Evolutionary conservation across 495 filamentous ascomycete species (phyloP), one percentile per base, ranked within the genome.

Genomic region (Podospora tetraspora): DNA sequence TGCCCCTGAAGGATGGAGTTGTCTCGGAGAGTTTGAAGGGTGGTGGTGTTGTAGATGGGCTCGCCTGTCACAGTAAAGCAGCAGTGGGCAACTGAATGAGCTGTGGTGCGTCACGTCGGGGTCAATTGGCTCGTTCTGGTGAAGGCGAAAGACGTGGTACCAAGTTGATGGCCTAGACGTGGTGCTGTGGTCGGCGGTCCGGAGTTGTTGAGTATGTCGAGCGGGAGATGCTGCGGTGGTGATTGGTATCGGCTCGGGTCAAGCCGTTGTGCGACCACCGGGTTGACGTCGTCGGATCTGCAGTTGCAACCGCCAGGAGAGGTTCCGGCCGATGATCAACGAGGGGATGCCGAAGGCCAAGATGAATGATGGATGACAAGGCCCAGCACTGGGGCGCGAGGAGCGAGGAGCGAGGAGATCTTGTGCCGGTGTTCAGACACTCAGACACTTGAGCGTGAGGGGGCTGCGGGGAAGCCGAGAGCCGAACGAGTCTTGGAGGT

Each of bases 221-320:
- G 25, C 63, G 63, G 63, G 63, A 65, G 19, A 22, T n/a, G 57
- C 57, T 61, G 58, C 52, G 24, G 63, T 34, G 68, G 43, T 60
- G 64, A 73, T 70, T 59, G 62, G 64, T 59, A 61, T 70, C 32
- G 27, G 62, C 23, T 30, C 57, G 52, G 67, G 62, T 29, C 19
- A 61, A 61, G 68, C 57, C 61, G 67, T 61, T 58, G 68, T 69
- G 62, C 60, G 62, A 69, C 67, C 32, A 58, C 67, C 62, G n/a
- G 62, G 66, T 68, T 68, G 66, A 62, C 61, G 62, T 69, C 61
- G 67, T 23, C 52, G 61, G 34, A 24, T 30, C 32, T 61, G 57
- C 57, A 58, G 62, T 65, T 56, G 67, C 57, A 65, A 61, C 43
- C 22, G 7, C 34, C 34, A 62, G 57, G 12, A 32, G 66, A 63